A percentile compares a stretch with the other conserved stretches of the same genome.
Evolutionary conservation across 805 yeast species (phyloP).

Genomic region (Candida loeiensis): DNA sequence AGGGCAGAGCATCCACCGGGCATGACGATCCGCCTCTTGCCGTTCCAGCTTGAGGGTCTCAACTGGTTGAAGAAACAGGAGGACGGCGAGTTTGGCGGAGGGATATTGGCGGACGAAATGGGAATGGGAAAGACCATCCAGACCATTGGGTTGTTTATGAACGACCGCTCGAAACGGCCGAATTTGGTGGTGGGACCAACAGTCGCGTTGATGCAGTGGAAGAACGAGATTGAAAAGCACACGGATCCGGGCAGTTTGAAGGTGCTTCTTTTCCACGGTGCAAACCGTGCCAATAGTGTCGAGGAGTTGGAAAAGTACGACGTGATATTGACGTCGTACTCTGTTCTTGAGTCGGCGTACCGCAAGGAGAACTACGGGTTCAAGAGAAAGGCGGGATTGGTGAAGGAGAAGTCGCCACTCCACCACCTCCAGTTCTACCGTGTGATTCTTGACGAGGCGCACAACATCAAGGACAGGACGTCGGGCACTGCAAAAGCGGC

Average conservation of each 20-base stretch:
- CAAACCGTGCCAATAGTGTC: slow-evolving; percentile 59
- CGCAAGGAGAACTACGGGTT: slow-evolving; percentile 84
- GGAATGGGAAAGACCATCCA: slow-evolving; percentile 99
- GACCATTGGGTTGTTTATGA: slow-evolving; percentile 82
- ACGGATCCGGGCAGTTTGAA: slow-evolving; percentile 62
- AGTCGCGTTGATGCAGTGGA: slow-evolving; percentile 99
- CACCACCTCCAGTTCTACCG: slow-evolving; percentile 77
- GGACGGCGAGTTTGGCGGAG: slow-evolving; percentile 74
- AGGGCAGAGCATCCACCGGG: slow-evolving; percentile 74
- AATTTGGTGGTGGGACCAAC: slow-evolving; percentile 95
- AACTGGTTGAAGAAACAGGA: slow-evolving; percentile 88
- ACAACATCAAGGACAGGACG: slow-evolving; percentile 91
- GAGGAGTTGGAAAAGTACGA: slow-evolving; percentile 62
- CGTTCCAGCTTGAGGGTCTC: slow-evolving; percentile 91
- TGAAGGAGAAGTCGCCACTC: slow-evolving; percentile 71
- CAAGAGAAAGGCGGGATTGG: slow-evolving; percentile 62
- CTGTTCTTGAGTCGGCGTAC: slow-evolving; percentile 83
- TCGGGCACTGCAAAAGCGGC: slow-evolving; percentile 94
- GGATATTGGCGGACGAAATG: slow-evolving; percentile 97
- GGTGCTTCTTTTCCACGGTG: slow-evolving; percentile 81
- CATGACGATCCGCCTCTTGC: slow-evolving; percentile 69
- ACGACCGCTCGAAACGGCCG: slow-evolving; percentile 64
- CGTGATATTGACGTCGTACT: slow-evolving; percentile 86
- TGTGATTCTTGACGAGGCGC: slow-evolving; percentile 94
- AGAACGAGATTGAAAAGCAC: slow-evolving; percentile 82